These are phyloP conservation scores for Salix exigua DNA, from an alignment of 345 rosid genomes.

Conservation along the genomic window DNA sequence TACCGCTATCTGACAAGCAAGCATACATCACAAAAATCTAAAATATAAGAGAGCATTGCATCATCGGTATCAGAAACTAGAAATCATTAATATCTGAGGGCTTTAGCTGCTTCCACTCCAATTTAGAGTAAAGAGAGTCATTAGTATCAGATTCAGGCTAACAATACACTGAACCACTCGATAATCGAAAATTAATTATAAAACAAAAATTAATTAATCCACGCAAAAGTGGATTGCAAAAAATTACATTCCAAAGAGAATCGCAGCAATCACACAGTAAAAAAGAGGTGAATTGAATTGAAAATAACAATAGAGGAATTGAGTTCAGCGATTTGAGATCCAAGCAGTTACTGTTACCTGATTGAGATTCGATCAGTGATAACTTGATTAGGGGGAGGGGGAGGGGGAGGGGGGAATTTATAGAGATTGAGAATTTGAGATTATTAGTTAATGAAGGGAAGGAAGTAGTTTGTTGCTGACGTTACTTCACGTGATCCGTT, in stretches of 20 bases:
- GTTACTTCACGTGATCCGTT: conserved; percentile 2
- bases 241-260: not conserved
- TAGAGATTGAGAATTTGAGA: not conserved
- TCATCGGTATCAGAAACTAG: not conserved
- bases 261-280: not conserved
- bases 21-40: too few species aligned
- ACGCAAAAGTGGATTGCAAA: not conserved
- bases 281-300: not conserved
- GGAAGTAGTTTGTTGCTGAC: not conserved
- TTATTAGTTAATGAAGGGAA: not conserved
- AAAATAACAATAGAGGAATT: not conserved
- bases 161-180: not conserved
- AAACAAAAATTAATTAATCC: not conserved
- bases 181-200: not conserved
- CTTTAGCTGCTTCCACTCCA: conserved; percentile 12
- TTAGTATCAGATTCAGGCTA: not conserved
- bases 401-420: not conserved
- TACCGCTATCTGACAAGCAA: too few species aligned
- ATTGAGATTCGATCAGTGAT: conserved; percentile 1
- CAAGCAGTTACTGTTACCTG: conserved; percentile 8
- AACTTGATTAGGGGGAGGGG: conserved; percentile 7
- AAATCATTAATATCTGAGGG: not conserved
- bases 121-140: not conserved
- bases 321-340: conserved; percentile 9
- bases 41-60: not conserved